phyloP scores from a whole-genome alignment of 305 asterid species.

The Fraxinus latifolia region DNA sequence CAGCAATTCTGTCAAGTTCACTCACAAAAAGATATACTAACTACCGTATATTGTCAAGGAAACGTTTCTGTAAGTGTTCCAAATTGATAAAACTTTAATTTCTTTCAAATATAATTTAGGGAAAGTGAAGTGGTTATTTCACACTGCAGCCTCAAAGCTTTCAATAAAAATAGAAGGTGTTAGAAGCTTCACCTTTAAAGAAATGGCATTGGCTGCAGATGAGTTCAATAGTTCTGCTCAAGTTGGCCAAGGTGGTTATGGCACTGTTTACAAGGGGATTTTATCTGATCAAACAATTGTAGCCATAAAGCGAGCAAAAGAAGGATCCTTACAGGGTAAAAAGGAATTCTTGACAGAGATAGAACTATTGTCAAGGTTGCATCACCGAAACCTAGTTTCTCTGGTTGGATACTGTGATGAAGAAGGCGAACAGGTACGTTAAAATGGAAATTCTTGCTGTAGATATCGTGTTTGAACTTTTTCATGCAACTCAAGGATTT shows the following conservation, averaged over 20 bases:
- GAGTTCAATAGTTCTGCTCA: conserved; percentile 34
- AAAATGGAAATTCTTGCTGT: not conserved
- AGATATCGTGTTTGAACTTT: not conserved
- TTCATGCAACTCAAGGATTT: not conserved
- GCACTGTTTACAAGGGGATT: conserved; percentile 25
- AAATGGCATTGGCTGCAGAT: conserved; percentile 39
- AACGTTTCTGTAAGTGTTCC: conserved; percentile 32
- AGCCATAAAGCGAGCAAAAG: conserved; percentile 52
- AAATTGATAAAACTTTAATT: not conserved
- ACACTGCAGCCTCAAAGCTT: conserved; percentile 39
- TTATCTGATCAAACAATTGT: conserved; percentile 35
- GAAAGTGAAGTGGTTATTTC: not conserved
- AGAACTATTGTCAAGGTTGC: conserved; percentile 45
- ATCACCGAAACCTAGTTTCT: conserved; percentile 51
- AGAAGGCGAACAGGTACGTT: conserved; percentile 42
- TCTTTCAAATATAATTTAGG: not conserved
- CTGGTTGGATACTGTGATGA: conserved; percentile 45
- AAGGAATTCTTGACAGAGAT: conserved; percentile 53
- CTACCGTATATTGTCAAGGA: conserved; percentile 27
- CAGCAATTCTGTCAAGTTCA: conserved; percentile 27
- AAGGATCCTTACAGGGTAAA: conserved; percentile 48
- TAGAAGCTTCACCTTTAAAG: conserved; percentile 39
- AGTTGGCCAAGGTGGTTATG: conserved; percentile 52
- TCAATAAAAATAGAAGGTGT: conserved; percentile 45
- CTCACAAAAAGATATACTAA: conserved; percentile 29